Percentiles rank a stretch among this genome's conserved stretches.
Conservation (phyloP, 495 filamentous ascomycete species). For the Articulospora tetracladia region DNA sequence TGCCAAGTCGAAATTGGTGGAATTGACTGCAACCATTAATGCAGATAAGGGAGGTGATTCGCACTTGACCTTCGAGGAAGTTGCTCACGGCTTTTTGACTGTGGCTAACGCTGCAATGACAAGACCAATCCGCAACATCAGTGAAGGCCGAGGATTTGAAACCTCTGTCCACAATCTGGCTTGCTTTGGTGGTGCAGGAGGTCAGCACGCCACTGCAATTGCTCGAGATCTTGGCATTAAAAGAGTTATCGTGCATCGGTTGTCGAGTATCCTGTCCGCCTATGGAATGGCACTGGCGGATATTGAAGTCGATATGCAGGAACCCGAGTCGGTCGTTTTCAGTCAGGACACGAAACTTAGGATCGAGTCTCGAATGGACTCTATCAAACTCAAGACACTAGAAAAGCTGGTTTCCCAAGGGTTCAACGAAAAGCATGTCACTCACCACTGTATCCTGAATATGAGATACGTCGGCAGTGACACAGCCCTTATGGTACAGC, state of each 20-base stretch:
- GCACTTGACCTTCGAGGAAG: not conserved
- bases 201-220: conserved; percentile 94
- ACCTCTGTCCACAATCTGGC: conserved; percentile 84
- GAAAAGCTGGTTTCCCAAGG: conserved; percentile 51
- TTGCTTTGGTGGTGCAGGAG: conserved; percentile 90
- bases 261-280: conserved; percentile 90
- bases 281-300: conserved; percentile 97
- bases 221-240: conserved; percentile 83
- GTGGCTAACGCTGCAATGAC: conserved; percentile 97
- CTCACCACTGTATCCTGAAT: conserved; percentile 78
- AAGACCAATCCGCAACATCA: conserved; percentile 83
- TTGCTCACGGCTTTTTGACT: conserved; percentile 64
- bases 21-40: conserved; percentile 73
- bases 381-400: not conserved
- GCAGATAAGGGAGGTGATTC: not conserved
- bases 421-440: conserved; percentile 63
- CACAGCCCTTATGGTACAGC: conserved; percentile 44
- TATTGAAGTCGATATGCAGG: conserved; percentile 87
- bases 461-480: conserved; percentile 65
- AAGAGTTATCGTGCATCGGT: conserved; percentile 83
- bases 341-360: conserved; percentile 25
- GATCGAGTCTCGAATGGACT: not conserved
- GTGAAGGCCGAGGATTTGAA: conserved; percentile 89
- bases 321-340: conserved; percentile 53
- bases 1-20: conserved; percentile 71